Evolutionary conservation across 352 stramenopile genomes (phyloP).

Genomic region (Aphanomyces invadans): DNA sequence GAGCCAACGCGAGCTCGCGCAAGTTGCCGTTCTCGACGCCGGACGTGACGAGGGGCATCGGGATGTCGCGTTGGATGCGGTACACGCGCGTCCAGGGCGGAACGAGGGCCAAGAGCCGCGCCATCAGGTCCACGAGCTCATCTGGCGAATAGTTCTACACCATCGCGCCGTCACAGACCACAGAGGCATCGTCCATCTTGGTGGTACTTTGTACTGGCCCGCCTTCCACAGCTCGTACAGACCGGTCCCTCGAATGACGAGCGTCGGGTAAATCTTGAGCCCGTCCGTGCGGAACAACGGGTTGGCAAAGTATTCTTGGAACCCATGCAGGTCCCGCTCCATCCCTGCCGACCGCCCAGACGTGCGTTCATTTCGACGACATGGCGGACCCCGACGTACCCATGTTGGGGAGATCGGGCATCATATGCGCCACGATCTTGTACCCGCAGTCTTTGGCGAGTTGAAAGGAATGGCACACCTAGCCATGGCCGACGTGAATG

Average conservation of each 20-base stretch:
- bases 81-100: slow-evolving; percentile 95
- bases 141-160: slow-evolving; percentile 57
- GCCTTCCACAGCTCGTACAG: slow-evolving; percentile 98
- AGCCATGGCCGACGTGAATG: not conserved
- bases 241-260: slow-evolving; percentile 95
- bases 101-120: slow-evolving; percentile 89
- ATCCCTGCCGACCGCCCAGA: slow-evolving; percentile 34
- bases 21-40: slow-evolving; percentile 96
- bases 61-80: slow-evolving; percentile 95
- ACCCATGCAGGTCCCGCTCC: slow-evolving; percentile 93
- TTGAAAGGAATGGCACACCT: slow-evolving; percentile 58
- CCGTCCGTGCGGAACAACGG: slow-evolving; percentile 91
- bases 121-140: slow-evolving; percentile 88
- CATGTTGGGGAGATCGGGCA: slow-evolving; percentile 97
- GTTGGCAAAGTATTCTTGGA: slow-evolving; percentile 96
- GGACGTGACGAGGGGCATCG: slow-evolving; percentile 95
- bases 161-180: too few species aligned
- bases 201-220: slow-evolving; percentile 74
- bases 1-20: slow-evolving; percentile 85
- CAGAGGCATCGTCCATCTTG: too few species aligned
- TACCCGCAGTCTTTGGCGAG: slow-evolving; percentile 93
- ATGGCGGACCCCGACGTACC: slow-evolving; percentile 31
- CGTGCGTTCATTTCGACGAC: not conserved
- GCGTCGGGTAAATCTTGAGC: slow-evolving; percentile 95
- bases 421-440: slow-evolving; percentile 98